These are phyloP conservation scores for Mycena venus DNA, from an alignment of 768 basidiomycete genomes.

Conservation along the genomic window DNA sequence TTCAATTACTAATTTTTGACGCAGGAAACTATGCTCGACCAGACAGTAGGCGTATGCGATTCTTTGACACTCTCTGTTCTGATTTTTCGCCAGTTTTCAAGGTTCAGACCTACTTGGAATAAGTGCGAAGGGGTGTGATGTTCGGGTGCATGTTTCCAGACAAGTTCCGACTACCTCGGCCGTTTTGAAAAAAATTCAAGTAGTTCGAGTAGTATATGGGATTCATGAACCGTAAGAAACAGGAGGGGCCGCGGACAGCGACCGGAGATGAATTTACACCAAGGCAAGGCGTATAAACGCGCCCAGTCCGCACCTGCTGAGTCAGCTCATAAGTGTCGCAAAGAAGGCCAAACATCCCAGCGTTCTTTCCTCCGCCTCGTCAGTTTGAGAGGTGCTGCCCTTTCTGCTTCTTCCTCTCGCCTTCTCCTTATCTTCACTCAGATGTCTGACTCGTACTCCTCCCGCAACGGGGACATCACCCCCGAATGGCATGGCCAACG, in stretches of 20 bases:
- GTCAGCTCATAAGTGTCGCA: background rate
- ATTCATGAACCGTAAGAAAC: background rate
- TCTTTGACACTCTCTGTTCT: background rate
- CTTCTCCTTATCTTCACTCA: conserved; percentile 46
- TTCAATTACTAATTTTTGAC: background rate
- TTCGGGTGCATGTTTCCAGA: background rate
- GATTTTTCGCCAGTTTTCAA: conserved; percentile 14
- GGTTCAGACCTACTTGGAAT: conserved; percentile 8
- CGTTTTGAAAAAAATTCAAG: background rate
- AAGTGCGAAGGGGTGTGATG: background rate
- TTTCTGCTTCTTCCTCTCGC: conserved; percentile 46
- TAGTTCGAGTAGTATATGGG: background rate
- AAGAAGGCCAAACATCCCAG: conserved; percentile 8
- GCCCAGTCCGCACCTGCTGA: no score
- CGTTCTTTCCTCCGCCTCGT: conserved; percentile 58
- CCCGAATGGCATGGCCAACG: conserved; percentile 74
- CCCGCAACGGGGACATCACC: conserved; percentile 72
- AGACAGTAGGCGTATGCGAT: conserved; percentile 58
- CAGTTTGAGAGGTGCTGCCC: conserved; percentile 58
- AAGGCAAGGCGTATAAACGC: background rate
- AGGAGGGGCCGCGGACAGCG: background rate
- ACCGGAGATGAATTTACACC: conserved; percentile 18
- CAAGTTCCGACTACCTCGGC: background rate
- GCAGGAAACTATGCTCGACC: conserved; percentile 71
- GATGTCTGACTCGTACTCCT: conserved; percentile 84